Conservation (phyloP, 2,329 filamentous ascomycete genomes). For the Botrytis sinoallii region DNA sequence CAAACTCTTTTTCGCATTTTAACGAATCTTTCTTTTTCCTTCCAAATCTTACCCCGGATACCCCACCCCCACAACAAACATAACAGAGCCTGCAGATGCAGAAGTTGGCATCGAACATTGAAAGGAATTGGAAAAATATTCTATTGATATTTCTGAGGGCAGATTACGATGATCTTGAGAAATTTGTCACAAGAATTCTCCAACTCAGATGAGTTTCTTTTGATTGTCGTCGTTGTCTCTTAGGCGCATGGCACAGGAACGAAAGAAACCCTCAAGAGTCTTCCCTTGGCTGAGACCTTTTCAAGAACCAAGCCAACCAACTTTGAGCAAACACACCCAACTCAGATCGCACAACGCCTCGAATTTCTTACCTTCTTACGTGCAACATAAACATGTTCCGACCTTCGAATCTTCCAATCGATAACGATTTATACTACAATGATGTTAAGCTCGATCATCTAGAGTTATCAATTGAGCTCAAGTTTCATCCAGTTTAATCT, state of each 20-base stretch:
- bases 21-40: neutral
- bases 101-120: neutral
- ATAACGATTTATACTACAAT: neutral
- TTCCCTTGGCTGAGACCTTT: neutral
- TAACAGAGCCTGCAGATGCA: neutral
- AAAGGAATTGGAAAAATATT: neutral
- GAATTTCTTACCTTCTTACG: neutral
- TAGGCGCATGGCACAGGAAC: too few species aligned
- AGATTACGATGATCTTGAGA: too few species aligned
- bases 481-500: too few species aligned
- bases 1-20: neutral
- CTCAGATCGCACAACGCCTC: neutral
- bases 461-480: neutral
- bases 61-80: slow-evolving; percentile 1
- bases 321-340: neutral
- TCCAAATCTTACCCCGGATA: neutral
- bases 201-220: neutral
- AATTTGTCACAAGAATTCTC: neutral
- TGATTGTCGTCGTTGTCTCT: neutral
- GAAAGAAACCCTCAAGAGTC: neutral
- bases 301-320: neutral
- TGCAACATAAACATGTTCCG: neutral
- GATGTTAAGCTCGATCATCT: neutral
- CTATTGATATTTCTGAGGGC: too few species aligned
- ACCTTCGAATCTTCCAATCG: neutral